Conservation (phyloP, 2,329 filamentous ascomycete genomes). For the Paraphaeosphaeria minitans region DNA sequence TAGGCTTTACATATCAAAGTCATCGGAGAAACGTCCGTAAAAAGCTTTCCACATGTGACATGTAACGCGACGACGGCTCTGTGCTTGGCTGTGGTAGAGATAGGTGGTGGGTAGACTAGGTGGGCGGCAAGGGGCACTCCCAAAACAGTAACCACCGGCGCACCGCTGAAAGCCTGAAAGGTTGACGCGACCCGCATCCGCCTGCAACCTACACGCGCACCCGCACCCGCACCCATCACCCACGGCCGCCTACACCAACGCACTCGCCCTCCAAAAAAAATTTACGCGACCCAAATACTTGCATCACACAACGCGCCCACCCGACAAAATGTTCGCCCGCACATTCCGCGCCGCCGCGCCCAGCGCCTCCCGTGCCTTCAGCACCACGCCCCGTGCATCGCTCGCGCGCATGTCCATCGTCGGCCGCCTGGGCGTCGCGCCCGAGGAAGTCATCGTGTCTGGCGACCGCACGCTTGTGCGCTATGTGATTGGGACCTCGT, state of each 20-base stretch:
- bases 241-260: neutral
- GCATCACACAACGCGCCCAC: neutral
- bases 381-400: slow-evolving; percentile 65
- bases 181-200: slow-evolving; percentile 4
- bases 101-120: no score
- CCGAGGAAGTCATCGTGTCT: slow-evolving; percentile 74
- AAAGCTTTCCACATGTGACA: no score
- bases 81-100: slow-evolving; percentile 9
- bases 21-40: neutral
- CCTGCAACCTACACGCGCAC: no score
- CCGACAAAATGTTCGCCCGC: slow-evolving; percentile 34
- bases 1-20: neutral
- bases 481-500: slow-evolving; percentile 75
- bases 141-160: slow-evolving; percentile 8
- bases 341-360: slow-evolving; percentile 58
- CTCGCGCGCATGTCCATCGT: slow-evolving; percentile 84
- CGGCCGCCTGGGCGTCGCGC: slow-evolving; percentile 79
- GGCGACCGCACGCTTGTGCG: slow-evolving; percentile 78
- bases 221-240: neutral
- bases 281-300: slow-evolving; percentile 2
- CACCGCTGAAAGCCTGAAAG: slow-evolving; percentile 9
- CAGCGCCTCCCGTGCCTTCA: slow-evolving; percentile 72
- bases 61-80: neutral
- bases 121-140: slow-evolving; percentile 12
- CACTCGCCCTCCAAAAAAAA: neutral